Evolutionary conservation across 495 filamentous ascomycete genomes (phyloP), one percentile per base, ranked within the genome.

Genomic region (Aspergillus panamensis): DNA sequence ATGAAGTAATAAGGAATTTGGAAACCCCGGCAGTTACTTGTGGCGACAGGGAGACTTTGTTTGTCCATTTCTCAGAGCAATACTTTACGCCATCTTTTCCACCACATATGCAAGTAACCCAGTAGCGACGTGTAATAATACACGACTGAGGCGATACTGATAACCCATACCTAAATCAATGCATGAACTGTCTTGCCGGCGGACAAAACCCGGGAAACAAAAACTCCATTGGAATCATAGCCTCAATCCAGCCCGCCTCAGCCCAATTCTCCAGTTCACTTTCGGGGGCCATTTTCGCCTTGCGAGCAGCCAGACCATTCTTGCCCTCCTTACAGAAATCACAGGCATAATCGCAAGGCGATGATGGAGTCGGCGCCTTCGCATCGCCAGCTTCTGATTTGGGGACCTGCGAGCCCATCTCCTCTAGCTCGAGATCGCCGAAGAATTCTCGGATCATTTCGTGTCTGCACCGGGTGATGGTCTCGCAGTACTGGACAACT

Each of bases 281-380:
- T 32, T 64, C 65, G 12, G 62, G 37, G 7, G 57, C 65, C 74
- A 74, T 72, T 45, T 62, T 75, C 53, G 62, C 57, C 60, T 89
- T 92, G 52, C 84, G 79, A 59, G 70, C 83, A 58, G 81, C 82
- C 62, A 97, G 68, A 1, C 68, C 82, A 21, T 67, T 68, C 4
- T 73, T 66, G 54, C 77, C 77, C 53, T 96, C 88, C 72, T 97
- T 97, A 66, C 92, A 91, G 71, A 84, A 88, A 73, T 97, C 93
- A 67, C 93, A 97, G 9, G 92, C 92, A 72, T 80, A 91, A 57
- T 95, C 84, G 64, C 93, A 97, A 25, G 76, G 74, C 5, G 76
- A 75, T 0, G 68, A 50, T 20, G 39, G 10, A 29, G 48, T n/a
- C 3, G 20, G 10, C 30, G 43, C 13, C 49, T 29, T 12, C 50